Evolutionary conservation across 768 basidiomycete genomes (phyloP).

Genomic region (Boletus sp.): DNA sequence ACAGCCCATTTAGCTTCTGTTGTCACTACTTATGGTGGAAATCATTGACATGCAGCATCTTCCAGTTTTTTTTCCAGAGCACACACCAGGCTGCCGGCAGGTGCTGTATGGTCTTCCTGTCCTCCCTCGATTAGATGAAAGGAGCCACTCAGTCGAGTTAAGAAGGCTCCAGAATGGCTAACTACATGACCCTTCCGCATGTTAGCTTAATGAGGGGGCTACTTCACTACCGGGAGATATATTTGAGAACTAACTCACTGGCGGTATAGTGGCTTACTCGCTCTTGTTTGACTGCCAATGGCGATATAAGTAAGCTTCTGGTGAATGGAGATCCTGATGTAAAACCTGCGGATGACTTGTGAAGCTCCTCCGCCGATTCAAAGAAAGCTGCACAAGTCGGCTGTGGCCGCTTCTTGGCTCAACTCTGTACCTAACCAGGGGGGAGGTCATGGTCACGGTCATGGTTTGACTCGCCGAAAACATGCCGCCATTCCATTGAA

Average conservation of each 20-base stretch:
- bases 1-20: too few species aligned
- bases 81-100: too few species aligned
- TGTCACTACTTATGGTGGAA: too few species aligned
- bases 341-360: not conserved
- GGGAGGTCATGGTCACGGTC: not conserved
- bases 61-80: too few species aligned
- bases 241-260: not conserved
- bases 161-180: not conserved
- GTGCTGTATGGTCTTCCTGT: too few species aligned
- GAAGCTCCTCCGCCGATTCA: not conserved
- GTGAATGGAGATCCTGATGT: not conserved
- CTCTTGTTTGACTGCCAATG: not conserved
- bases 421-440: not conserved
- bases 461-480: not conserved
- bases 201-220: not conserved
- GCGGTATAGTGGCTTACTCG: not conserved
- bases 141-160: not conserved
- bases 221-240: not conserved
- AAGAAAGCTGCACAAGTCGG: not conserved
- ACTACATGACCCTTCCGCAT: not conserved
- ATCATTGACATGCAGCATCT: too few species aligned
- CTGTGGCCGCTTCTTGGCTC: not conserved
- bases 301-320: not conserved
- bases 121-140: too few species aligned
- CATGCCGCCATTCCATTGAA: not conserved